A percentile compares a stretch with the other conserved stretches of the same genome.
Conservation (phyloP, 2,329 filamentous ascomycete species). For the Paracorniculantispora psalliotae region DNA sequence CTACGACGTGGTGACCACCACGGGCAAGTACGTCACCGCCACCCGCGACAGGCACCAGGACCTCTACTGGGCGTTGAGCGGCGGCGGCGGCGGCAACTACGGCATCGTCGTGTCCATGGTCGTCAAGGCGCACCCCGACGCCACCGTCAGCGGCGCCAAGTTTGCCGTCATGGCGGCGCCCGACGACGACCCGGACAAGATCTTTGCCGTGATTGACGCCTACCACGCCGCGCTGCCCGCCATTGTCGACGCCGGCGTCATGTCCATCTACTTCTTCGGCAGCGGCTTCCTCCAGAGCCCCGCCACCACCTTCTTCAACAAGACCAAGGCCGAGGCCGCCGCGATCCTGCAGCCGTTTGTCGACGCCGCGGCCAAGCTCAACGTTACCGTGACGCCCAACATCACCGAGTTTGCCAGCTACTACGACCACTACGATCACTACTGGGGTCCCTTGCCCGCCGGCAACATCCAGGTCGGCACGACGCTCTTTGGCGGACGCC, state of each 20-base stretch:
- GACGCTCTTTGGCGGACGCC: constrained; percentile 23
- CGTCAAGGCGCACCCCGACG: neutral
- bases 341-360: constrained; percentile 38
- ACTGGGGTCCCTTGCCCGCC: constrained; percentile 19
- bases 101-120: constrained; percentile 35
- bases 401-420: constrained; percentile 21
- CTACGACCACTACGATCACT: constrained; percentile 18
- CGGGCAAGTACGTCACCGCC: constrained; percentile 40
- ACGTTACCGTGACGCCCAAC: constrained; percentile 17
- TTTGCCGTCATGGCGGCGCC: constrained; percentile 1
- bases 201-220: constrained; percentile 18
- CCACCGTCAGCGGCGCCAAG: neutral
- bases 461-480: constrained; percentile 22
- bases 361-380: constrained; percentile 16
- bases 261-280: constrained; percentile 40
- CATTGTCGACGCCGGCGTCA: constrained; percentile 44
- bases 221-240: constrained; percentile 18
- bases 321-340: constrained; percentile 33
- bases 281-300: constrained; percentile 37
- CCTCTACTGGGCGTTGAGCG: constrained; percentile 55
- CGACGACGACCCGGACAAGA: neutral
- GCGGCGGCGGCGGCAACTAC: constrained; percentile 51
- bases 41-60: constrained; percentile 41
- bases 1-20: constrained; percentile 45
- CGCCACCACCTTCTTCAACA: constrained; percentile 41